Conservation (phyloP, 441 rosid species). For the Erodium moschatum region DNA sequence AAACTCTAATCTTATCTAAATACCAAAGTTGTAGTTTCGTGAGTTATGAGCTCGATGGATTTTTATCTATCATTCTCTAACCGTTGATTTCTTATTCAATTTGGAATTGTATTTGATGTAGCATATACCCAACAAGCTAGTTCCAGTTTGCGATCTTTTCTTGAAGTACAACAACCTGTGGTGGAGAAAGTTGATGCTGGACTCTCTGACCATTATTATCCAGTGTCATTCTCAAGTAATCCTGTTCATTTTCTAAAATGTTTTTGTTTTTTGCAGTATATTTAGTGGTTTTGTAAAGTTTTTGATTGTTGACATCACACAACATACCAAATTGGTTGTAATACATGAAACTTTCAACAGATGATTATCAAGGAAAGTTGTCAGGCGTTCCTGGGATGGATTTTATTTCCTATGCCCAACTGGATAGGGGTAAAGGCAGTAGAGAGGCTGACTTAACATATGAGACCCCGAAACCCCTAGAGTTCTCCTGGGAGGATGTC, state of each 20-base stretch:
- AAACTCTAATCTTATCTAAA: conserved; percentile 10
- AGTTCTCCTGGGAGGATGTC: conserved; percentile 57
- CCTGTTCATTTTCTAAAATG: conserved; percentile 16
- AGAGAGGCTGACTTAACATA: conserved; percentile 33
- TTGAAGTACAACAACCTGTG: conserved; percentile 37
- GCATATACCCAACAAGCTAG: conserved; percentile 54
- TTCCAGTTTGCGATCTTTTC: conserved; percentile 39
- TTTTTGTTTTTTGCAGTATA: neutral
- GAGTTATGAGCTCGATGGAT: conserved; percentile 13
- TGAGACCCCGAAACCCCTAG: conserved; percentile 42
- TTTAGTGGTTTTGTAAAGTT: conserved; percentile 10
- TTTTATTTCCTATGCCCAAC: conserved; percentile 28
- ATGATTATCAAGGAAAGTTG: conserved; percentile 40
- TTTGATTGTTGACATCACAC: conserved; percentile 12
- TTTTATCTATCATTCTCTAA: neutral
- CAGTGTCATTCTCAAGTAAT: conserved; percentile 41
- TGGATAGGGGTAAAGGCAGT: conserved; percentile 31
- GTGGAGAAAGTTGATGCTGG: conserved; percentile 36
- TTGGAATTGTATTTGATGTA: conserved; percentile 29
- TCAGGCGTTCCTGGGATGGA: conserved; percentile 30
- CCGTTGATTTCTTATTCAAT: conserved; percentile 16
- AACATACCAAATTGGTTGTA: conserved; percentile 17
- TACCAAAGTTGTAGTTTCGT: conserved; percentile 9
- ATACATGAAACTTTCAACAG: conserved; percentile 28
- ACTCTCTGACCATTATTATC: conserved; percentile 34